Percentiles rank a stretch among this genome's conserved stretches.
phyloP scores from a whole-genome alignment of 257 asterid genomes.

The Catharanthus roseus region DNA sequence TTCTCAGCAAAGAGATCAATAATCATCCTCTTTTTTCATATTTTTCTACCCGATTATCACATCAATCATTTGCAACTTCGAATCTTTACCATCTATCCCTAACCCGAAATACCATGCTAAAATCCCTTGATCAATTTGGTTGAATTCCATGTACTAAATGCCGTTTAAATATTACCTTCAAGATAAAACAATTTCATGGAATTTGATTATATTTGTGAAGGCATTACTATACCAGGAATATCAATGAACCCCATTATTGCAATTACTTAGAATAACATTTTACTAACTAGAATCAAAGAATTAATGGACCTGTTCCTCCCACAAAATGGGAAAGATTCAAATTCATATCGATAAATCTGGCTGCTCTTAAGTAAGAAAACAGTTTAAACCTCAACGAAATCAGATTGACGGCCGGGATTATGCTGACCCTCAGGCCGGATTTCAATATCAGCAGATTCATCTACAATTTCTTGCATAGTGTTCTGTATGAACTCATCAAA shows the following conservation, averaged over 20 bases:
- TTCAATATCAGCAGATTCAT: not conserved
- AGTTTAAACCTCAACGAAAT: slow-evolving; percentile 33
- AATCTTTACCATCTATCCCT: not conserved
- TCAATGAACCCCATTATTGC: no score
- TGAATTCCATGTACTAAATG: not conserved
- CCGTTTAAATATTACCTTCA: no score
- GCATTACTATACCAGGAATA: no score
- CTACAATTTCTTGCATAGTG: not conserved
- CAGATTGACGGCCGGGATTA: slow-evolving; percentile 35
- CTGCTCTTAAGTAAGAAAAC: no score
- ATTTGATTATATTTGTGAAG: no score
- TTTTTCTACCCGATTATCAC: not conserved
- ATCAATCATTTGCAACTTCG: not conserved
- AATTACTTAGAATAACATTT: no score
- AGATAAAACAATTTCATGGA: no score
- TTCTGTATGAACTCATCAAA: slow-evolving; percentile 25
- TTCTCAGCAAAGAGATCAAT: not conserved
- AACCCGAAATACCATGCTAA: not conserved
- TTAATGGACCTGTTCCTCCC: no score
- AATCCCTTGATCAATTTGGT: not conserved
- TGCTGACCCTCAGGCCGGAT: not conserved
- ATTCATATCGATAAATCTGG: no score
- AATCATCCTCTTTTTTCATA: not conserved
- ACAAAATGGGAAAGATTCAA: no score
- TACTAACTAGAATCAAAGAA: no score